phyloP scores from a whole-genome alignment of 2,329 filamentous ascomycete genomes.

The Aspergillus sp. region DNA sequence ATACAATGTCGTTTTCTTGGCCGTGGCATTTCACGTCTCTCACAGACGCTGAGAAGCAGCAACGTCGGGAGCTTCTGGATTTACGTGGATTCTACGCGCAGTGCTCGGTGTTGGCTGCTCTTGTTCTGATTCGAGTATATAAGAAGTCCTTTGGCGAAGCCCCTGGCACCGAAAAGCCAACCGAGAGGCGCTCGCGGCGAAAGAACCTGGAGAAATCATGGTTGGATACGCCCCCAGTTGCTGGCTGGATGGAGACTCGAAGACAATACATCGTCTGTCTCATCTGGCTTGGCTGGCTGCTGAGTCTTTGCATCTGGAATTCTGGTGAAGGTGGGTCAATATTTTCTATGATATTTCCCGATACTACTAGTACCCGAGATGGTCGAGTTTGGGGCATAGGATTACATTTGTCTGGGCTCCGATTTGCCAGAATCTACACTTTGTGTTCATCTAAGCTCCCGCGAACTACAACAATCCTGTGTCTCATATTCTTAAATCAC shows the following conservation, averaged over 20 bases:
- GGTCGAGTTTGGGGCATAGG: background rate
- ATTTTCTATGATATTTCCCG: background rate
- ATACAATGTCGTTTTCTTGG: slow-evolving; percentile 36
- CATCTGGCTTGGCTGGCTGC: slow-evolving; percentile 56
- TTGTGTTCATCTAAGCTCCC: background rate
- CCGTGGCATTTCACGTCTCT: slow-evolving; percentile 58
- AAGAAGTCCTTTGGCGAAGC: slow-evolving; percentile 17
- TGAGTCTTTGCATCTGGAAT: slow-evolving; percentile 52
- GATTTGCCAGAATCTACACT: background rate
- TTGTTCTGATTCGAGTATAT: slow-evolving; percentile 44
- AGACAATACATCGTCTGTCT: slow-evolving; percentile 53
- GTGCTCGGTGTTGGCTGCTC: slow-evolving; percentile 52
- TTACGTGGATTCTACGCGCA: slow-evolving; percentile 59
- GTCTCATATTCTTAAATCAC: background rate
- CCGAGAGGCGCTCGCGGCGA: slow-evolving; percentile 8
- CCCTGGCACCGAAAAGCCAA: slow-evolving; percentile 6
- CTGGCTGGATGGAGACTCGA: slow-evolving; percentile 51
- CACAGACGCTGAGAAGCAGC: slow-evolving; percentile 51
- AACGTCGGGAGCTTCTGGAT: slow-evolving; percentile 56
- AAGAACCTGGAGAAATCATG: slow-evolving; percentile 36
- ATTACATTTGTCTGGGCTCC: background rate
- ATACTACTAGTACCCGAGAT: background rate
- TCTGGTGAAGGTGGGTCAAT: slow-evolving; percentile 56
- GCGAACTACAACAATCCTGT: background rate
- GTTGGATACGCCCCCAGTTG: slow-evolving; percentile 48